These are phyloP conservation scores for Vicia villosa DNA, from an alignment of 306 rosid species.

Conservation along the genomic window DNA sequence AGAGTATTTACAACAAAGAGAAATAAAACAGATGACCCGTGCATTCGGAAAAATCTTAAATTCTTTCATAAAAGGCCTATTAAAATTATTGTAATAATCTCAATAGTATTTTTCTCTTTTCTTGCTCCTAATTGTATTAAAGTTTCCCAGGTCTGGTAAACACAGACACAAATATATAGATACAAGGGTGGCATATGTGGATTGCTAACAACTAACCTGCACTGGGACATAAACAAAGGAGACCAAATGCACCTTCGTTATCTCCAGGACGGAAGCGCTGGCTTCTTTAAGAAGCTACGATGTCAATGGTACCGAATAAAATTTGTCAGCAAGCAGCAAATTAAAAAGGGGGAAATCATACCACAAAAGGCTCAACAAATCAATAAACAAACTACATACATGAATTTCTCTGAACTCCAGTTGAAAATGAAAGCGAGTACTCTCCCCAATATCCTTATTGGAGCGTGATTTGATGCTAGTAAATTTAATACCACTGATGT, in stretches of 20 bases:
- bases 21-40: neutral
- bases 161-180: constrained; percentile 17
- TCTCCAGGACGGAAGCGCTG: constrained; percentile 78
- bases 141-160: neutral
- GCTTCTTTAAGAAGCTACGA: constrained; percentile 83
- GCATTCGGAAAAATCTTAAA: neutral
- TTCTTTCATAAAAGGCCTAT: neutral
- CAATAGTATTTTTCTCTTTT: neutral
- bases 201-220: constrained; percentile 57
- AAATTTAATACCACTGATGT: constrained; percentile 75
- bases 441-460: constrained; percentile 65
- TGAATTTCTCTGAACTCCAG: constrained; percentile 86
- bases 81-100: neutral
- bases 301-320: constrained; percentile 29
- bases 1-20: neutral
- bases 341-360: constrained; percentile 19
- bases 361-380: constrained; percentile 34
- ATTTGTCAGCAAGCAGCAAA: constrained; percentile 38
- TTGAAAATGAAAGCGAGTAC: constrained; percentile 78
- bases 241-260: constrained; percentile 59
- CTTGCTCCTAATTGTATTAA: constrained; percentile 4
- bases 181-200: constrained; percentile 11
- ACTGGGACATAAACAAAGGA: constrained; percentile 67
- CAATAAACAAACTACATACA: constrained; percentile 53
- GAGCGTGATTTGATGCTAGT: constrained; percentile 63